A percentile compares a stretch with the other conserved stretches of the same genome.
phyloP scores from a whole-genome alignment of 768 basidiomycete genomes.

The Symmetrospora coprosmae region DNA sequence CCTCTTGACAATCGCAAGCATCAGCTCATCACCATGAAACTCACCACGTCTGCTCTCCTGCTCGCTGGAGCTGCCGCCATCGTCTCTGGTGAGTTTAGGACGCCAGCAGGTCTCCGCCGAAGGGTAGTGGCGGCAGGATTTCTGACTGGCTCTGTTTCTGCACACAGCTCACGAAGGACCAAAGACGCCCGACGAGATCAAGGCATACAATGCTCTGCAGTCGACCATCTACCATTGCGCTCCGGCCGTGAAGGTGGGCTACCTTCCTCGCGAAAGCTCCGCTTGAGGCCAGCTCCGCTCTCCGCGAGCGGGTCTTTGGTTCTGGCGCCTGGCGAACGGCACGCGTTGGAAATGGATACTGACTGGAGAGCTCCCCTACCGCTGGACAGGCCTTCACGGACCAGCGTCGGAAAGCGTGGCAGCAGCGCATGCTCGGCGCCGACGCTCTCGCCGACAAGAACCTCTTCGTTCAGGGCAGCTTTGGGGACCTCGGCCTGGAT shows the following conservation, averaged over 20 bases:
- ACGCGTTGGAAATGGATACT: background rate
- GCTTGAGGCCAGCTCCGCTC: slow-evolving; percentile 11
- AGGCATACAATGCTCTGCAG: slow-evolving; percentile 27
- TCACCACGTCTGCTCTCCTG: too few relatives aligned
- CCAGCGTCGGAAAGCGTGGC: slow-evolving; percentile 13
- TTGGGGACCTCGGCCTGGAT: slow-evolving; percentile 28
- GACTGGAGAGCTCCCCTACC: background rate
- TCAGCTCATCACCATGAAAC: too few relatives aligned
- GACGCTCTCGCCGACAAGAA: slow-evolving; percentile 27
- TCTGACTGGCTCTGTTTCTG: background rate
- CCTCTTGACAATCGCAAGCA: too few relatives aligned
- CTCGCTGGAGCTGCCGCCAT: too few relatives aligned
- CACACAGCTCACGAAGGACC: slow-evolving; percentile 16
- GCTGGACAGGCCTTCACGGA: slow-evolving; percentile 26
- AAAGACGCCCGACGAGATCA: slow-evolving; percentile 30
- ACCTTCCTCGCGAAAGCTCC: slow-evolving; percentile 25
- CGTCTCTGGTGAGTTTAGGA: too few relatives aligned
- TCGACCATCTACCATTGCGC: slow-evolving; percentile 34
- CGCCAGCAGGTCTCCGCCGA: too few relatives aligned
- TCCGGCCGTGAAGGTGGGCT: slow-evolving; percentile 30
- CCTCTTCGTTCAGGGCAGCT: slow-evolving; percentile 33
- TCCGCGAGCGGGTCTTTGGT: too few relatives aligned
- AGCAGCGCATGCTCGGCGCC: slow-evolving; percentile 25
- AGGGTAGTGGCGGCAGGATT: background rate
- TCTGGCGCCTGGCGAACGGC: background rate